Conservation (phyloP, 768 basidiomycete species). For the Boletales sp. region DNA sequence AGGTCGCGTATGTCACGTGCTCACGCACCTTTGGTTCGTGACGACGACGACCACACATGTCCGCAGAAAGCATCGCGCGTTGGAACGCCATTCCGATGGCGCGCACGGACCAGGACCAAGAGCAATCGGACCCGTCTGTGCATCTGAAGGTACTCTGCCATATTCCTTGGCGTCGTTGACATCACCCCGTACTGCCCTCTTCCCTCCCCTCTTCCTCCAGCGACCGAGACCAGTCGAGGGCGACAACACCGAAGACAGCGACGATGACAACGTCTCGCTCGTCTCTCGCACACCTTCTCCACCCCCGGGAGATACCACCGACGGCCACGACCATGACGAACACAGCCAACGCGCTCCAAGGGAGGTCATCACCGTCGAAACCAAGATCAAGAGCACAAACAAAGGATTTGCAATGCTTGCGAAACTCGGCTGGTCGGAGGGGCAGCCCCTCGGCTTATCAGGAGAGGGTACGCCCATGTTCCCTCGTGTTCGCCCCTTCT, state of each 20-base stretch:
- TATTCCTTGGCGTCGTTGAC: conserved; percentile 41
- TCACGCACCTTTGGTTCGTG: neutral
- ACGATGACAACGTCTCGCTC: conserved; percentile 69
- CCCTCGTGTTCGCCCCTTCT: neutral
- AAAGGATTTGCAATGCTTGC: conserved; percentile 78
- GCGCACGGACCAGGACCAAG: conserved; percentile 28
- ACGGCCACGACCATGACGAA: conserved; percentile 67
- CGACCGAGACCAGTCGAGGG: conserved; percentile 46
- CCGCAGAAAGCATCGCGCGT: conserved; percentile 57
- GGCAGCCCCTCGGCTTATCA: conserved; percentile 71
- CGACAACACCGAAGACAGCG: conserved; percentile 40
- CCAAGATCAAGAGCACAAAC: conserved; percentile 73
- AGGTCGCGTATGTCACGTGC: conserved; percentile 2
- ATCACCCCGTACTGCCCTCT: conserved; percentile 55
- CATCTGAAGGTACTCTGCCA: conserved; percentile 66
- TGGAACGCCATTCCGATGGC: conserved; percentile 69
- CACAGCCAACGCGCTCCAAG: conserved; percentile 46
- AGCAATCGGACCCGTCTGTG: conserved; percentile 16
- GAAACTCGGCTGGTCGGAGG: conserved; percentile 82
- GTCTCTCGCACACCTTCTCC: conserved; percentile 81
- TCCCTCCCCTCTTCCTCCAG: conserved; percentile 51
- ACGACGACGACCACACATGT: conserved; percentile 41
- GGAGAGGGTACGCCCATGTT: conserved; percentile 54
- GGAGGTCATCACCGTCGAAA: conserved; percentile 78
- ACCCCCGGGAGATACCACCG: conserved; percentile 43